These are phyloP conservation scores for Cotoneaster glaucophyllus DNA, from an alignment of 306 rosid genomes.

Conservation along the genomic window DNA sequence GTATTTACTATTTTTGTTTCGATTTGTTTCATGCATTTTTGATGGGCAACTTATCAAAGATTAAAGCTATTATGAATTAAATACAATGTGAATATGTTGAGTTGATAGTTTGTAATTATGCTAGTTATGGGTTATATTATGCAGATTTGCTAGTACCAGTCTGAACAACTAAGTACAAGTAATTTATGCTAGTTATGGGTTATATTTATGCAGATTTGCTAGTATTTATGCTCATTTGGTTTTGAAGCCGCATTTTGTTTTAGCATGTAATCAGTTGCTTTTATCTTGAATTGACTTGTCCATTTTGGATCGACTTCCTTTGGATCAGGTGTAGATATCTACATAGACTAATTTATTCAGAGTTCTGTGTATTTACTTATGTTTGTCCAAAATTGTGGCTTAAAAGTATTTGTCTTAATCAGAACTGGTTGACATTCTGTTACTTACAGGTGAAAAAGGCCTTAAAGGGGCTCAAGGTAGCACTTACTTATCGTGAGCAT, in stretches of 20 bases:
- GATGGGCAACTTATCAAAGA: background rate
- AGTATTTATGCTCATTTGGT: background rate
- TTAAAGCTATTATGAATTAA: background rate
- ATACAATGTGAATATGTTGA: background rate
- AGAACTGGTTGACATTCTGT: background rate
- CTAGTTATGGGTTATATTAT: too few species aligned
- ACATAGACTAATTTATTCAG: background rate
- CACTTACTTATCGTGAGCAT: background rate
- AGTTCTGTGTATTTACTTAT: background rate
- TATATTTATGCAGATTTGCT: background rate
- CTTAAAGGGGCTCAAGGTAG: slow-evolving; percentile 46
- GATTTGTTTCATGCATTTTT: background rate
- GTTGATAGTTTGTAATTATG: background rate
- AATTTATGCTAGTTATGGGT: background rate
- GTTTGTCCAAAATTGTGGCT: background rate
- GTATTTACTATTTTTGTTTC: slow-evolving; percentile 15
- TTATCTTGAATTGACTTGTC: background rate
- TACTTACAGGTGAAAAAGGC: slow-evolving; percentile 42
- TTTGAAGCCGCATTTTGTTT: background rate
- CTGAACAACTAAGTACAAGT: background rate
- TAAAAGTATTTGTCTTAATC: background rate
- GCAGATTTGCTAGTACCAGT: too few species aligned
- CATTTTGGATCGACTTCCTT: background rate
- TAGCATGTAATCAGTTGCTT: background rate
- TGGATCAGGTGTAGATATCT: too few species aligned